These are phyloP conservation scores for Pythium plurisporium DNA, from an alignment of 352 stramenopile genomes.

Conservation along the genomic window DNA sequence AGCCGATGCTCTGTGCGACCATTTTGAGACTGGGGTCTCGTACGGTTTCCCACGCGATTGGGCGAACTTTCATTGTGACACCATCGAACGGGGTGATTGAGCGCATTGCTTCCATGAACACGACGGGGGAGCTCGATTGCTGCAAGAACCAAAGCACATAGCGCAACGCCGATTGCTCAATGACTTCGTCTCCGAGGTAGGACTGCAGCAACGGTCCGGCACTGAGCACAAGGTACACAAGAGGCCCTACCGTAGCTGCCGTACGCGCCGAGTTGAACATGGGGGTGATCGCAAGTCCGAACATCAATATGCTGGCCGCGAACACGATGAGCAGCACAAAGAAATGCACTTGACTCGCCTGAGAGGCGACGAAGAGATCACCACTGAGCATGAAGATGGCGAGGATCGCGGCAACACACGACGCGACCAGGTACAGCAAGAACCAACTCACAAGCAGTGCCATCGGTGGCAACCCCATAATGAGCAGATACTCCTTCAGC, in stretches of 20 bases:
- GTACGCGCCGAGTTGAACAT: conserved; percentile 75
- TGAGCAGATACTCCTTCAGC: conserved; percentile 87
- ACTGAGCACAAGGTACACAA: conserved; percentile 61
- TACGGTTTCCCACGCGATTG: conserved; percentile 47
- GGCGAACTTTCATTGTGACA: conserved; percentile 26
- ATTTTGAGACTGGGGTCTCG: conserved; percentile 55
- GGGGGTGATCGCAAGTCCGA: conserved; percentile 65
- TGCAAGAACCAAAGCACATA: conserved; percentile 39
- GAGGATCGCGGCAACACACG: conserved; percentile 40
- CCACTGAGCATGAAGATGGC: conserved; percentile 50
- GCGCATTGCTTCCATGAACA: conserved; percentile 64
- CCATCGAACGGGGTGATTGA: conserved; percentile 53
- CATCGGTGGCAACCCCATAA: conserved; percentile 81
- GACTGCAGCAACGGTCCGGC: conserved; percentile 50
- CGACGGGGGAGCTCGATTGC: conserved; percentile 53
- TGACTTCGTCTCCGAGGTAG: conserved; percentile 41
- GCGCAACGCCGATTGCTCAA: conserved; percentile 32
- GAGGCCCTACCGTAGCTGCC: conserved; percentile 47
- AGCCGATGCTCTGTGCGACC: conserved; percentile 77
- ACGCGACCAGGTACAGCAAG: conserved; percentile 71
- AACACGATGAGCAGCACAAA: conserved; percentile 60
- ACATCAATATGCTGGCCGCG: conserved; percentile 56
- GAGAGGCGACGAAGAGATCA: conserved; percentile 54
- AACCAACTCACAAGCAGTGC: conserved; percentile 76
- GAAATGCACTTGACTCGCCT: conserved; percentile 42